Percentiles rank a stretch among this genome's conserved stretches.
Conservation (phyloP, 768 basidiomycete genomes). For the Phylloporus sp. region DNA sequence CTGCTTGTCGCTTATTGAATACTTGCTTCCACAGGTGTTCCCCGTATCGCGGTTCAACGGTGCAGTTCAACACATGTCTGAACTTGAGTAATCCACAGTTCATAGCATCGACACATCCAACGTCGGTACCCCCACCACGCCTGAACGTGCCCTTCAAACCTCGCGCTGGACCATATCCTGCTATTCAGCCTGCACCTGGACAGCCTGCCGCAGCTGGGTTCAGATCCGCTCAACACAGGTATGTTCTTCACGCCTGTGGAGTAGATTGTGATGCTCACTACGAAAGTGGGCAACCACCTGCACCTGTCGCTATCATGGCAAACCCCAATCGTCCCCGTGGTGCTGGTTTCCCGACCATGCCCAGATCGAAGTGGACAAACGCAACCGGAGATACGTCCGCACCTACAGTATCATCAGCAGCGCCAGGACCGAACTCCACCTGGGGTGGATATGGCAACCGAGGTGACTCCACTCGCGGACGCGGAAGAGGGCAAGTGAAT, state of each 20-base stretch:
- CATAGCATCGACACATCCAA: slow-evolving; percentile 65
- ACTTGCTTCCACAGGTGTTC: slow-evolving; percentile 67
- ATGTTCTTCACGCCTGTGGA: neutral
- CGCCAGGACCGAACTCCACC: neutral
- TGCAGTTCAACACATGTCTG: slow-evolving; percentile 82
- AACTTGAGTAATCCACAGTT: slow-evolving; percentile 88
- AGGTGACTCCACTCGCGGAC: slow-evolving; percentile 1
- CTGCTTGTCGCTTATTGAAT: neutral
- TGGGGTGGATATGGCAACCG: slow-evolving; percentile 1
- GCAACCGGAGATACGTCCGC: slow-evolving; percentile 3
- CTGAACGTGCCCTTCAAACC: slow-evolving; percentile 57
- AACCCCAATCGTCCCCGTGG: slow-evolving; percentile 58
- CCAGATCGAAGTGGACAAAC: slow-evolving; percentile 7
- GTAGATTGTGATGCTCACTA: neutral
- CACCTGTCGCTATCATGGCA: slow-evolving; percentile 64
- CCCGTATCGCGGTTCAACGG: slow-evolving; percentile 84
- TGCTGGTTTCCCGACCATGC: slow-evolving; percentile 11
- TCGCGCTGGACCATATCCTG: slow-evolving; percentile 60
- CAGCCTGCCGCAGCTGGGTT: slow-evolving; percentile 58
- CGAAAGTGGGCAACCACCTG: slow-evolving; percentile 30
- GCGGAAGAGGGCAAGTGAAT: slow-evolving; percentile 10
- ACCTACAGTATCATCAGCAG: neutral
- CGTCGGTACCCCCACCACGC: slow-evolving; percentile 44
- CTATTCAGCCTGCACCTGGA: slow-evolving; percentile 49
- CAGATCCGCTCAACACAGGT: slow-evolving; percentile 45